Percentiles rank a stretch among this genome's conserved stretches.
Evolutionary conservation across 352 stramenopile genomes (phyloP).

Genomic region (Phytopythium kandeliae): DNA sequence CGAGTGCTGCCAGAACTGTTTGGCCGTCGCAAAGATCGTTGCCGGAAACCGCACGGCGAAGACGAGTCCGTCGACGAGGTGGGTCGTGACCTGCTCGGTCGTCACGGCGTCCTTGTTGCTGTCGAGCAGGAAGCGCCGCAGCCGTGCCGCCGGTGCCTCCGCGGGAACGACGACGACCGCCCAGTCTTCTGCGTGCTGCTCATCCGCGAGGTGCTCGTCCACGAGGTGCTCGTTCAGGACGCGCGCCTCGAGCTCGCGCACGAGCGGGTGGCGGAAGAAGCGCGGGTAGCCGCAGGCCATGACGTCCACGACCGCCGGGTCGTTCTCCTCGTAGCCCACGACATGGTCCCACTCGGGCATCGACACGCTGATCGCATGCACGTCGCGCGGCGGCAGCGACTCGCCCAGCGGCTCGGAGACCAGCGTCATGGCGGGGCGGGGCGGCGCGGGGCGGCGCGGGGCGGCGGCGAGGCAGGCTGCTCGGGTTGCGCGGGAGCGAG

Average conservation of each 20-base stretch:
- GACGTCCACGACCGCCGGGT: slow-evolving; percentile 47
- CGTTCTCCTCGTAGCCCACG: slow-evolving; percentile 89
- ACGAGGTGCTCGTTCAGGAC: slow-evolving; percentile 18
- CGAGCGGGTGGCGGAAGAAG: slow-evolving; percentile 89
- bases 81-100: slow-evolving; percentile 22
- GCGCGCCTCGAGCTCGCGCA: slow-evolving; percentile 54
- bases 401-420: slow-evolving; percentile 52
- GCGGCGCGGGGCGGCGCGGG: no score
- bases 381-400: slow-evolving; percentile 61
- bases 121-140: slow-evolving; percentile 62
- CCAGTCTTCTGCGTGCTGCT: slow-evolving; percentile 15
- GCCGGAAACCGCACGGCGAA: slow-evolving; percentile 76
- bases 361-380: slow-evolving; percentile 77
- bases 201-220: slow-evolving; percentile 12
- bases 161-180: slow-evolving; percentile 50
- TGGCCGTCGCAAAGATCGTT: slow-evolving; percentile 38
- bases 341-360: slow-evolving; percentile 82
- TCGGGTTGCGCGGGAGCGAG: neutral
- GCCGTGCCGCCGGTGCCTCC: slow-evolving; percentile 39
- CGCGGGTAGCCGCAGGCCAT: slow-evolving; percentile 90
- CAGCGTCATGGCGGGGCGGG: no score
- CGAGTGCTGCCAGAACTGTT: slow-evolving; percentile 92
- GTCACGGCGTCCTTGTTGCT: slow-evolving; percentile 21
- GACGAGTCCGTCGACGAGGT: slow-evolving; percentile 40
- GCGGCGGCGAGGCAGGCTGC: no score